A percentile compares a stretch with the other conserved stretches of the same genome.
Conservation (phyloP, 805 yeast genomes). For the Schizosaccharomyces osmophilus region DNA sequence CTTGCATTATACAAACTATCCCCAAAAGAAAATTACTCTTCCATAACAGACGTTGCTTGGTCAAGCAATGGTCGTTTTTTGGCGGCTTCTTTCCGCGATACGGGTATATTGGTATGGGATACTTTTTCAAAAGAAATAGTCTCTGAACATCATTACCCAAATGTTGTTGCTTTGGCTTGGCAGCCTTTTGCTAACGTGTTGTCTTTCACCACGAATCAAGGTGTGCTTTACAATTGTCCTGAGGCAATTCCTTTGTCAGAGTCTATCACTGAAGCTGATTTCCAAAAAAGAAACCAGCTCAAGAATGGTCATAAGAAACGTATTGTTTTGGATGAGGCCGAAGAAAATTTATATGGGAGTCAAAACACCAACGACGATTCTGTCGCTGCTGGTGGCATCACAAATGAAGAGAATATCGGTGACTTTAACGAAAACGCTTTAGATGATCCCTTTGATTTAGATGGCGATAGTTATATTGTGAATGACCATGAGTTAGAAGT, state of each 20-base stretch:
- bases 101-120: conserved; percentile 33
- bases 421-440: conserved; percentile 17
- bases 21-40: conserved; percentile 10
- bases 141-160: conserved; percentile 10
- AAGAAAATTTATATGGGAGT: conserved; percentile 9
- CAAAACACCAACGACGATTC: conserved; percentile 6
- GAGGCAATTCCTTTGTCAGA: conserved; percentile 8
- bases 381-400: conserved; percentile 9
- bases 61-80: conserved; percentile 37
- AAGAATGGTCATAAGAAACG: not conserved
- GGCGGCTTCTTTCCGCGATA: conserved; percentile 26
- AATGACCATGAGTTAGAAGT: conserved; percentile 1
- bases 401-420: conserved; percentile 11
- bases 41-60: conserved; percentile 29
- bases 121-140: conserved; percentile 16
- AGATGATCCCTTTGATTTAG: conserved; percentile 41
- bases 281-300: not conserved
- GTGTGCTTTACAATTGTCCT: conserved; percentile 12
- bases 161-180: conserved; percentile 21
- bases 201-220: conserved; percentile 13
- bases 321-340: conserved; percentile 7
- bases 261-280: not conserved
- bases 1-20: conserved; percentile 4
- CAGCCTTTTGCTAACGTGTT: conserved; percentile 15
- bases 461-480: conserved; percentile 17